These are phyloP conservation scores for Colletotrichum truncatum DNA, from an alignment of 2,329 filamentous ascomycete species.

Conservation along the genomic window DNA sequence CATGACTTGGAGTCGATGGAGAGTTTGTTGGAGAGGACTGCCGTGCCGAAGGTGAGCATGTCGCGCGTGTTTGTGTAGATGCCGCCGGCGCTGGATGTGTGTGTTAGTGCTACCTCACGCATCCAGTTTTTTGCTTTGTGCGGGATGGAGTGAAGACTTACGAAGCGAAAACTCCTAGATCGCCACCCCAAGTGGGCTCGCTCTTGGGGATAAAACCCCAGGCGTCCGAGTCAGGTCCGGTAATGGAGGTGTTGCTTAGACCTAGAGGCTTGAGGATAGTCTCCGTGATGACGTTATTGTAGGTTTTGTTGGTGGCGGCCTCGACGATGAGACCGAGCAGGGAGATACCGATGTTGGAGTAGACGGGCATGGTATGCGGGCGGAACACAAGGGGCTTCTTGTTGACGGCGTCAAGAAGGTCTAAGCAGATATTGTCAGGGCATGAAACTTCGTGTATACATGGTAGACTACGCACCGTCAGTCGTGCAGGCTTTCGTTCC, in stretches of 20 bases:
- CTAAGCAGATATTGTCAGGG: constrained; percentile 13
- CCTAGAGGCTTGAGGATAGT: constrained; percentile 51
- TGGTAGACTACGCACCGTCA: neutral
- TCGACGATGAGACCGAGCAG: constrained; percentile 35
- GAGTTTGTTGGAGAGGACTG: constrained; percentile 51
- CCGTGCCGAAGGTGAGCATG: constrained; percentile 49
- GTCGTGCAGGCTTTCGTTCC: constrained; percentile 19
- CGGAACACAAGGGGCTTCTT: constrained; percentile 29
- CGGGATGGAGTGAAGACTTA: constrained; percentile 37
- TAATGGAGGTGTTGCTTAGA: constrained; percentile 50
- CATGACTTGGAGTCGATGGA: constrained; percentile 52
- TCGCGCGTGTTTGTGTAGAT: constrained; percentile 53
- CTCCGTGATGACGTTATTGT: constrained; percentile 40
- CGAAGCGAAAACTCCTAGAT: constrained; percentile 44
- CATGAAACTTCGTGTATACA: neutral
- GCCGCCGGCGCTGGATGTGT: constrained; percentile 47
- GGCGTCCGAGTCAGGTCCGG: constrained; percentile 39
- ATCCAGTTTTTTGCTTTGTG: too few relatives aligned
- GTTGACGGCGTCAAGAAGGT: constrained; percentile 31
- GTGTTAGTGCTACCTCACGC: neutral
- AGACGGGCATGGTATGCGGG: constrained; percentile 32
- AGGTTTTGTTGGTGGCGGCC: constrained; percentile 31
- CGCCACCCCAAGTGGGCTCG: constrained; percentile 46
- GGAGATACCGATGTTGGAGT: constrained; percentile 35
- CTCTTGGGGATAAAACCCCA: constrained; percentile 46